Evolutionary conservation across 306 rosid species (phyloP).

Genomic region (Myrica gale): DNA sequence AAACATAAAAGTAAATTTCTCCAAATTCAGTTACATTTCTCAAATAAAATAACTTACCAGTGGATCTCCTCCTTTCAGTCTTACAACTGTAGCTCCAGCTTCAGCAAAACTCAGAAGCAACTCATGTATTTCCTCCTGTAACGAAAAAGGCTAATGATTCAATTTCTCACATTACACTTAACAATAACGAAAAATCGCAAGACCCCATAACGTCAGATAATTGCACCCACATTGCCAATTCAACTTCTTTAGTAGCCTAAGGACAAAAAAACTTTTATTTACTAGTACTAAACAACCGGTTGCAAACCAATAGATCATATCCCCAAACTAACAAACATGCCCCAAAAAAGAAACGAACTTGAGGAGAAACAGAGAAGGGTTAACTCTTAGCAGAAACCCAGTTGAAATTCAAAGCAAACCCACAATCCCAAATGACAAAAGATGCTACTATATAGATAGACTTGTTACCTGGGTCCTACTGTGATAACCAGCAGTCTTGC

Average conservation of each 20-base stretch:
- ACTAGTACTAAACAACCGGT: not conserved
- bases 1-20: not conserved
- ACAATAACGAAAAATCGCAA: not conserved
- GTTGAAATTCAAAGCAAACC: slow-evolving; percentile 6
- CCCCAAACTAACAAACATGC: too few relatives aligned
- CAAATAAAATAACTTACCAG: slow-evolving; percentile 54
- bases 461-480: slow-evolving; percentile 90
- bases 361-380: not conserved
- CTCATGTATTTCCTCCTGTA: slow-evolving; percentile 94
- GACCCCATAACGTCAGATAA: not conserved
- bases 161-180: not conserved
- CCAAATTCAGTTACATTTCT: slow-evolving; percentile 1
- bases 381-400: slow-evolving; percentile 13
- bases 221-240: not conserved
- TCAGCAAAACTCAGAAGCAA: slow-evolving; percentile 92
- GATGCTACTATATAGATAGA: not conserved
- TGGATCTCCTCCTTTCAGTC: slow-evolving; percentile 98
- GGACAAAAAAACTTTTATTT: not conserved
- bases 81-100: slow-evolving; percentile 93
- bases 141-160: slow-evolving; percentile 13
- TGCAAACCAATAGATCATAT: slow-evolving; percentile 13
- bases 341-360: not conserved
- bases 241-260: not conserved
- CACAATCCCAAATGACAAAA: not conserved
- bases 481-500: slow-evolving; percentile 93